Percentiles rank a stretch among this genome's conserved stretches.
Conservation (phyloP, 2,329 filamentous ascomycete species). For the Fusarium sp. region DNA sequence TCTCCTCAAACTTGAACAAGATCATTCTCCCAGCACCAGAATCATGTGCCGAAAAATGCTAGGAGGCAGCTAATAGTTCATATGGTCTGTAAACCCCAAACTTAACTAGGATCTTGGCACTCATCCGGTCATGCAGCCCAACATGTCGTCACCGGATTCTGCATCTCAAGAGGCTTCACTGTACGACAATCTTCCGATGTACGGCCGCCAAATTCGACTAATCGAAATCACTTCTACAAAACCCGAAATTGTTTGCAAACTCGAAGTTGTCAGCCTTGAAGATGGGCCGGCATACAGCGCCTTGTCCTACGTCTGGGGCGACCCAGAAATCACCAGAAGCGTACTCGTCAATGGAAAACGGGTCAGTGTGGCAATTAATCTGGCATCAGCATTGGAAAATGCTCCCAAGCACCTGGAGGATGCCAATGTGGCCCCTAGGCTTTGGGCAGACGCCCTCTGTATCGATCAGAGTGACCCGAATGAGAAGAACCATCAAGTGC, state of each 20-base stretch:
- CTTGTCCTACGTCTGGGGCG: conserved; percentile 14
- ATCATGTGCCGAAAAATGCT: background rate
- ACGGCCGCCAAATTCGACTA: conserved; percentile 3
- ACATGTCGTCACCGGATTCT: background rate
- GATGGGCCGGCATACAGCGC: background rate
- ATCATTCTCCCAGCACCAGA: background rate
- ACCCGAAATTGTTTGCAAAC: conserved; percentile 3
- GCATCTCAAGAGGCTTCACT: background rate
- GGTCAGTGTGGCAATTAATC: background rate
- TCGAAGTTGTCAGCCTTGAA: background rate
- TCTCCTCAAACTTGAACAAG: background rate
- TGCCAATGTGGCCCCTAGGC: background rate
- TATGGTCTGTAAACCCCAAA: background rate
- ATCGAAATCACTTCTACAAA: background rate
- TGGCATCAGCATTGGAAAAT: background rate
- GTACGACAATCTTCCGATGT: background rate
- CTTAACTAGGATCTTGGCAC: background rate
- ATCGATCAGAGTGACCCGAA: background rate
- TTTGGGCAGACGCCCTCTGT: conserved; percentile 9
- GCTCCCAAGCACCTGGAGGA: background rate
- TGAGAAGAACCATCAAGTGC: conserved; percentile 6
- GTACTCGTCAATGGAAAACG: background rate
- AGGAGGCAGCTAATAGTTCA: background rate
- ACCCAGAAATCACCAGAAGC: background rate
- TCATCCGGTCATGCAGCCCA: background rate